Base-by-base conservation (phyloP, 1,284 basidiomycete genomes). In the Abortiporus biennis region DNA sequence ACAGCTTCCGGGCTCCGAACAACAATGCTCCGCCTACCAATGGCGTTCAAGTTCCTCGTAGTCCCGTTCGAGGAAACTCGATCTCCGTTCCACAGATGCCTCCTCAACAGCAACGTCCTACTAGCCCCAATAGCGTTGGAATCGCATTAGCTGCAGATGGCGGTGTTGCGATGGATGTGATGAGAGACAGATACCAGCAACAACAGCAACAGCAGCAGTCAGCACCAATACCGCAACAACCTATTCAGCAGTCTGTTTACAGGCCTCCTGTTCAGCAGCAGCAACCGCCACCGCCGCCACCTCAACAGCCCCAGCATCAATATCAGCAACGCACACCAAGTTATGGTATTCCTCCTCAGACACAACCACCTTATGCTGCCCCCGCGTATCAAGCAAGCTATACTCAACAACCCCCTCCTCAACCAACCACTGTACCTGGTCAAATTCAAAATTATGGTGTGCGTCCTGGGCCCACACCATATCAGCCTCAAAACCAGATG, bases 141-240 rank as follows among this genome's bases (percentile, higher is more conserved):
- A 92, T 94, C 49, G 71, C 78, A 8, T 67, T 93, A 13, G 88
- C 90, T 55, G 80, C 83, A 1, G 76, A 66, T 42, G 91, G 91
- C 6, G 76, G 80, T 12, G 89, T 93, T 8, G 70, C 82, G 17
- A 78, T 85, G 50, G 90, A 94, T 63, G 75, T 79, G 37, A 84
- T 92, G 80, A 87, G 88, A 8, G 69, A 75, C 32, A 61, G 66
- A 46, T 80, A 78, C 54, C 65, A 67, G 40, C 64, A 66, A 6
- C 54, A 54, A 16, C 47, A 45, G 23, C 49, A 47, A 20, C 50
- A 49, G 30, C 49, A 47, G 27, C 56, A 50, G n/a, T n/a, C n/a
- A n/a, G n/a, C 46, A 42, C 39, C 50, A 47, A 51, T 54, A 13
- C 58, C 59, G 37, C 60, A 53, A 20, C 50, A 45, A 35, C 40